Base-by-base conservation (phyloP, 2,329 filamentous ascomycete species). In the Emergomyces pasteurianus region DNA sequence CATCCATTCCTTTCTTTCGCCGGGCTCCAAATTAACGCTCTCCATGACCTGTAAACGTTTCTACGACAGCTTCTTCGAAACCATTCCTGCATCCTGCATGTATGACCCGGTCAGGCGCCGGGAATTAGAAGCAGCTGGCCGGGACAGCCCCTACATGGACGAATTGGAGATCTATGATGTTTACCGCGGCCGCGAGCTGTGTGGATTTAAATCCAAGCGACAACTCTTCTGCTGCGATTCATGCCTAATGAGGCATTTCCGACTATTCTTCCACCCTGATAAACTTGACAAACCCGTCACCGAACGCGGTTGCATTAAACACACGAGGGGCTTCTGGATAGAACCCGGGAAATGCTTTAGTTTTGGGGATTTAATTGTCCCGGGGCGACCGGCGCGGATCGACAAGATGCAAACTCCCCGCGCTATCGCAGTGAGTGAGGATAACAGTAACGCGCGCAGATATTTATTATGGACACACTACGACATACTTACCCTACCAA, bases 181-280 rank as follows among this genome's bases (percentile, higher is more conserved):
- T 9, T 12, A n/a, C 21, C 54, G 36, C 57, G 23, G 58, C 43
- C 52, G 62, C 18, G 62, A 63, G 21, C 31, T 38, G 16, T 36
- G 58, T 31, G 43, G 56, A 8, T 53, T 62, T 26, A 50, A 53
- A 8, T 21, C 31, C n/a, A 23, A 16, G 10, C 31, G 52, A 4
- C 23, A 50, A 8, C 46, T 59, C 9, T 59, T 42, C 74, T 63
- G 62, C 49, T 57, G 58, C 21, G 60, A 47, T 14, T n/a, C 31
- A 5, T 63, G 62, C 56, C 47, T 54, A 46, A 10, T 12, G 2
- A 47, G 31, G 40, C 62, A 63, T 42, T 26, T 54, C n/a, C 57
- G 16, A 5, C 55, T 38, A 14, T 54, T 56, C 18, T 63, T 63
- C 26, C 36, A 43, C 36, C 55, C 42, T 4, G 16, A 18, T 5